Conservation (phyloP, 345 rosid genomes). For the Acer saccharum region DNA sequence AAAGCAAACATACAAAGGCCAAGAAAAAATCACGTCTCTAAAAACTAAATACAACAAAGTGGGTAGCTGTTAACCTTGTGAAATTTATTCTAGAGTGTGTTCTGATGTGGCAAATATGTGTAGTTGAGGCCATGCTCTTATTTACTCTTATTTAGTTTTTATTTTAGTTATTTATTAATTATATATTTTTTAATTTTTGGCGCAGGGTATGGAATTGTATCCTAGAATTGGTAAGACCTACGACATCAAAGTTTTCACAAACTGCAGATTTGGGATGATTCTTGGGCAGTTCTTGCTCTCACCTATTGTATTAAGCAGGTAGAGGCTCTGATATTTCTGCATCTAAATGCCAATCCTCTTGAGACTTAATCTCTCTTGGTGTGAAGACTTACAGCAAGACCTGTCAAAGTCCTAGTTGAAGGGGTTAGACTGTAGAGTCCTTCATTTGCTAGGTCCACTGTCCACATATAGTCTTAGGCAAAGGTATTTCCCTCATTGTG, state of each 20-base stretch:
- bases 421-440: background rate
- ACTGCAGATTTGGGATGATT: conserved; percentile 99
- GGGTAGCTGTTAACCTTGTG: background rate
- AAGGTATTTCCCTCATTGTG: background rate
- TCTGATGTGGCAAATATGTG: background rate
- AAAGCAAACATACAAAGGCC: background rate
- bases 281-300: conserved; percentile 98
- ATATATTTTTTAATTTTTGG: conserved; percentile 11
- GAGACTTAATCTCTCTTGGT: background rate
- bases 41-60: background rate
- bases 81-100: background rate
- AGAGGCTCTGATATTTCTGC: conserved; percentile 10
- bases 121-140: conserved; percentile 15
- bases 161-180: background rate
- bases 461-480: background rate
- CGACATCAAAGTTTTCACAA: conserved; percentile 96
- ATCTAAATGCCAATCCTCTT: background rate
- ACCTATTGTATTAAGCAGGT: conserved; percentile 99
- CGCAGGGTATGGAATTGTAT: conserved; percentile 97
- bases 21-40: background rate
- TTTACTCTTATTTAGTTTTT: background rate
- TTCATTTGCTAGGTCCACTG: background rate
- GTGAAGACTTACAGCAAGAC: background rate
- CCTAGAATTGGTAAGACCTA: conserved; percentile 96
- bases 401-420: background rate